Evolutionary conservation across 1,284 basidiomycete species (phyloP).

Genomic region (Ustilago esculenta): DNA sequence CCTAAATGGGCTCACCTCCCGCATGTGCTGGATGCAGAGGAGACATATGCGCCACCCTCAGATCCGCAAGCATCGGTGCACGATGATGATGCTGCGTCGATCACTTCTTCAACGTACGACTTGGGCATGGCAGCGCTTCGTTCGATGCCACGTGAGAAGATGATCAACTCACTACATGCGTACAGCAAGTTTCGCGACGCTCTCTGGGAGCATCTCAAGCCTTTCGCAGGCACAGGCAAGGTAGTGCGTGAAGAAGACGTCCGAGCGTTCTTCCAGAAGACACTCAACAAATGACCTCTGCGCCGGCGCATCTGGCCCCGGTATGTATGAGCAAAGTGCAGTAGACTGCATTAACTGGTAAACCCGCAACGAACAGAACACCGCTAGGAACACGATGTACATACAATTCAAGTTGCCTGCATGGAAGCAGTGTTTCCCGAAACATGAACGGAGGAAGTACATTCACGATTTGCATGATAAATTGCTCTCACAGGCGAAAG

Average conservation of each 20-base stretch:
- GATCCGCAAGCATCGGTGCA: constrained; percentile 39
- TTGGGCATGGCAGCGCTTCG: constrained; percentile 67
- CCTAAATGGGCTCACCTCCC: constrained; percentile 51
- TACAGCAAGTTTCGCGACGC: constrained; percentile 66
- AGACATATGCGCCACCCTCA: constrained; percentile 65
- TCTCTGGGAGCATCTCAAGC: constrained; percentile 67
- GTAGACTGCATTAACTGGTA: no score
- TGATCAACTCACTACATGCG: constrained; percentile 66
- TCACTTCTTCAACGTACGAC: constrained; percentile 65
- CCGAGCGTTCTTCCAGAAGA: constrained; percentile 64
- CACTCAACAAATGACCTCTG: constrained; percentile 29
- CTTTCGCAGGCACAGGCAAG: constrained; percentile 65
- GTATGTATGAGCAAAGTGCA: no score
- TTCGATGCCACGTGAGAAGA: constrained; percentile 66
- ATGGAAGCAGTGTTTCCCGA: no score
- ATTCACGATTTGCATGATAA: no score
- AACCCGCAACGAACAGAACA: no score
- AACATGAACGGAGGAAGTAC: no score
- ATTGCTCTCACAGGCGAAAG: no score
- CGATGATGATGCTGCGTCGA: constrained; percentile 50
- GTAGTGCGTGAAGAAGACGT: constrained; percentile 66
- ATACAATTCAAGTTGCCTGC: no score
- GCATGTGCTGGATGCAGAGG: constrained; percentile 67
- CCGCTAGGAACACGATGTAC: no score
- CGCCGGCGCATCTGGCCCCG: no score